Evolutionary conservation across 1,284 basidiomycete species (phyloP), one percentile per base, ranked within the genome.

Genomic region (Phaffia rhodozyma): DNA sequence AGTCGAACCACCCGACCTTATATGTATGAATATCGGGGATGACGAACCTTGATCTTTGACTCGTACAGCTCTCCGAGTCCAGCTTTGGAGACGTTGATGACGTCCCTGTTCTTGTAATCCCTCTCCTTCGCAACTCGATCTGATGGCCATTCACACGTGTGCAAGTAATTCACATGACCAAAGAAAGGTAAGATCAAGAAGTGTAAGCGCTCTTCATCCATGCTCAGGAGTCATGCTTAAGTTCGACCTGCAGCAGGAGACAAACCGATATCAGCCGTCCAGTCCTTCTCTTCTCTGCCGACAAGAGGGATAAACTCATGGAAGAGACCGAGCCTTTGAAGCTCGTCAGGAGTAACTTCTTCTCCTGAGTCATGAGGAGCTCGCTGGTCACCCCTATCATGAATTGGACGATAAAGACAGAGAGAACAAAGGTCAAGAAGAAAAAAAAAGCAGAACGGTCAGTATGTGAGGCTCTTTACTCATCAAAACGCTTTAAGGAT

Each of bases 41-140:
- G 23, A 30, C 60, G 34, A 11, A 66, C 64, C 72, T 85, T 85
- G 72, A 91, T 81, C 76, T 87, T 90, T 55, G 79, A 70, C 71
- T 92, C 87, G 74, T 89, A 91, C 6, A 75, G 77, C 65, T 87
- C 87, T 2, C 89, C 89, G 59, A 92, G 76, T 0, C 83, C 84
- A 67, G 81, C 82, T 69, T 83, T 84, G 7, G 84, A 86, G 6
- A 89, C 83, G 66, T 84, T 83, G 71, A 91, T 86, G 62, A 79
- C 77, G 68, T 90, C 87, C 58, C 85, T n/a, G 73, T 89, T 89
- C 77, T 86, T 88, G 78, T 91, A 91, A 2, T 78, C 81, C 30
- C 84, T 75, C 72, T 86, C 79, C 58, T 76, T 76, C 1, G 88
- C 86, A 67, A 90, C 77, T 13, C 68, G 77, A 68, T 88, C 78